A percentile compares a stretch with the other conserved stretches of the same genome.
Conservation (phyloP, 2,329 filamentous ascomycete genomes). For the Diplodia scrobiculata region DNA sequence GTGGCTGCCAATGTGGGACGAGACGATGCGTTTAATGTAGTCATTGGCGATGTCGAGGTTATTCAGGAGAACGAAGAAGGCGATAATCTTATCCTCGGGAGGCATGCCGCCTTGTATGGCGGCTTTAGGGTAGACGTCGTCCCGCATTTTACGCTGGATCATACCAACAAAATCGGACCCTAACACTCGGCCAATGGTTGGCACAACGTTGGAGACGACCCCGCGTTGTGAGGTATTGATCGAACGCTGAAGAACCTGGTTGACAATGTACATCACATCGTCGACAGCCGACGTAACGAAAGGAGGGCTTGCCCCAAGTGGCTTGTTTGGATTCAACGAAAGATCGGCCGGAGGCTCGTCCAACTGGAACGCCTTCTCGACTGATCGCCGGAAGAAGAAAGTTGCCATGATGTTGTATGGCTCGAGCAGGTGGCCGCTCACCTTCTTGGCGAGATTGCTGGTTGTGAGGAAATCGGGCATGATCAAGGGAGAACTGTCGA, state of each 20-base stretch:
- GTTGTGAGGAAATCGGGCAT: slow-evolving; percentile 74
- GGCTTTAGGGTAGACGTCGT: slow-evolving; percentile 87
- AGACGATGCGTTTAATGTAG: slow-evolving; percentile 85
- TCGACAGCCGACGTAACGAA: slow-evolving; percentile 95
- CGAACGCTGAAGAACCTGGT: slow-evolving; percentile 82
- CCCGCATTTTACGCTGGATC: slow-evolving; percentile 96
- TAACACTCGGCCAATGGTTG: slow-evolving; percentile 76
- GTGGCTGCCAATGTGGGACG: slow-evolving; percentile 57
- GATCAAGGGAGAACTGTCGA: slow-evolving; percentile 59
- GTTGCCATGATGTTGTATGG: slow-evolving; percentile 92
- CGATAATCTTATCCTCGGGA: slow-evolving; percentile 82
- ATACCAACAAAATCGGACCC: slow-evolving; percentile 91
- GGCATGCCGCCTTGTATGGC: slow-evolving; percentile 77
- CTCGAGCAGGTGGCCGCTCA: slow-evolving; percentile 69
- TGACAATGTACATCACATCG: slow-evolving; percentile 99
- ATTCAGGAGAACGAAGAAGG: slow-evolving; percentile 92
- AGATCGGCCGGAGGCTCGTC: slow-evolving; percentile 84
- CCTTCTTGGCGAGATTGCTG: slow-evolving; percentile 78
- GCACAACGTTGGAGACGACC: slow-evolving; percentile 75
- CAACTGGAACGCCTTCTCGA: slow-evolving; percentile 96
- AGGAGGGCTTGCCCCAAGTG: slow-evolving; percentile 75
- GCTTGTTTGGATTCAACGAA: slow-evolving; percentile 70
- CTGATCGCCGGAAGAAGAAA: slow-evolving; percentile 94
- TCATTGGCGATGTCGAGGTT: slow-evolving; percentile 90
- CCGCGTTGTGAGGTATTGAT: slow-evolving; percentile 81